A percentile compares a stretch with the other conserved stretches of the same genome.
Conservation (phyloP, 257 asterid species). For the Linaria vulgaris region DNA sequence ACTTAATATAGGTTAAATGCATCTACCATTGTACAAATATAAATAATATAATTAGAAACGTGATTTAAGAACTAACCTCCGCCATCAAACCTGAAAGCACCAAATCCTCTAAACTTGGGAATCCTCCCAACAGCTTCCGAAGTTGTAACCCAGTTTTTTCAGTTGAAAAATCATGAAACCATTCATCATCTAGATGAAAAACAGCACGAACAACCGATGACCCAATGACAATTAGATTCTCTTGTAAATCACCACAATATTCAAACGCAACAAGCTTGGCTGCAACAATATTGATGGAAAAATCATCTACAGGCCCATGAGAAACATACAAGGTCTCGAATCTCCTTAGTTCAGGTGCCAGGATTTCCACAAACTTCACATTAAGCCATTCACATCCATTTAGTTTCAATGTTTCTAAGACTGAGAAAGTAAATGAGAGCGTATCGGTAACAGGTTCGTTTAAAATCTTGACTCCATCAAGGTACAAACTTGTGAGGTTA, state of each 20-base stretch:
- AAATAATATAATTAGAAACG: not conserved
- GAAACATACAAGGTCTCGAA: not conserved
- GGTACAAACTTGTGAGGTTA: not conserved
- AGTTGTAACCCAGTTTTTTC: not conserved
- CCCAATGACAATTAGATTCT: not conserved
- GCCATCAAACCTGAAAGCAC: not conserved
- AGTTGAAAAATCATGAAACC: not conserved
- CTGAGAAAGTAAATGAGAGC: not conserved
- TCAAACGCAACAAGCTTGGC: not conserved
- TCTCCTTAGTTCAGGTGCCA: not conserved
- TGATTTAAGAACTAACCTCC: not conserved
- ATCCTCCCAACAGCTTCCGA: not conserved
- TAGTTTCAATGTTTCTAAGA: too few species aligned
- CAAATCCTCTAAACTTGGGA: not conserved
- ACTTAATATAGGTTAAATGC: too few species aligned
- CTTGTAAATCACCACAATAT: not conserved
- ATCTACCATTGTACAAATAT: not conserved
- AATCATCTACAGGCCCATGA: not conserved
- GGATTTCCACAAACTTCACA: not conserved
- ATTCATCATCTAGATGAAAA: not conserved
- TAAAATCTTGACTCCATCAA: not conserved
- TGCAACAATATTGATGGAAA: not conserved
- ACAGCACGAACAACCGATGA: not conserved
- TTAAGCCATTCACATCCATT: constrained; percentile 1
- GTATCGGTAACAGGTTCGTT: not conserved